Evolutionary conservation across 2,329 filamentous ascomycete species (phyloP).

Genomic region (Botryosphaeria dothidea): DNA sequence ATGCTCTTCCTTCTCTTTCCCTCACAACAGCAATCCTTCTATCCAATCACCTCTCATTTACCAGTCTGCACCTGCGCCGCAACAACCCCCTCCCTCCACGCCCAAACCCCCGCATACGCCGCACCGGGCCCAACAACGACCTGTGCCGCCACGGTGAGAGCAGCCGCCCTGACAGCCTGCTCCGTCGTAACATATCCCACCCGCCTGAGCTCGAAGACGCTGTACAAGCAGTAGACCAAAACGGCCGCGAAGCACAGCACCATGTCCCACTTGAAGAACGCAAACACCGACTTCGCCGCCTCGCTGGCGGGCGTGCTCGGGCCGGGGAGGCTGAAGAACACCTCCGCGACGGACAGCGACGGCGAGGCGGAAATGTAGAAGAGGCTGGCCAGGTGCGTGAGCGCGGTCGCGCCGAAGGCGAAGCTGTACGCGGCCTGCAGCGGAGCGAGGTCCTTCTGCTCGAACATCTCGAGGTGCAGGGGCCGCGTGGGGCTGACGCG

Average conservation of each 20-base stretch:
- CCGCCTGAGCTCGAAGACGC: conserved; percentile 8
- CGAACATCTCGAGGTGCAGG: neutral
- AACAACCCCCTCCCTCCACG: conserved; percentile 12
- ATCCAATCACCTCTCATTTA: neutral
- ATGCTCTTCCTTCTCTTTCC: too few relatives aligned
- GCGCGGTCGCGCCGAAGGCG: neutral
- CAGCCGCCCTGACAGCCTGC: neutral
- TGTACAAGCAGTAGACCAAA: conserved; percentile 14
- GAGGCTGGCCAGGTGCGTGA: neutral
- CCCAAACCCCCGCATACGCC: conserved; percentile 18
- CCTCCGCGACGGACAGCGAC: neutral
- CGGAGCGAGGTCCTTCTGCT: neutral
- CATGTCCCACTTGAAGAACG: conserved; percentile 15
- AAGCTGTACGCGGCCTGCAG: neutral
- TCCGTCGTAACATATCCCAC: neutral
- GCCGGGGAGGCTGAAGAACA: conserved; percentile 18
- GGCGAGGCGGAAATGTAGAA: neutral
- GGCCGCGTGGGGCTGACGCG: neutral
- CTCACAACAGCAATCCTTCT: neutral
- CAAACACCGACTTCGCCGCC: neutral
- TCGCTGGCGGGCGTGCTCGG: neutral
- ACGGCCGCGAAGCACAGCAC: conserved; percentile 2
- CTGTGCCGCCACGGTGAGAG: neutral
- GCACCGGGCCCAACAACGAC: conserved; percentile 16
- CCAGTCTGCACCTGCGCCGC: neutral